These are phyloP conservation scores for Henckelia pumila DNA, from an alignment of 257 asterid genomes.

Conservation along the genomic window DNA sequence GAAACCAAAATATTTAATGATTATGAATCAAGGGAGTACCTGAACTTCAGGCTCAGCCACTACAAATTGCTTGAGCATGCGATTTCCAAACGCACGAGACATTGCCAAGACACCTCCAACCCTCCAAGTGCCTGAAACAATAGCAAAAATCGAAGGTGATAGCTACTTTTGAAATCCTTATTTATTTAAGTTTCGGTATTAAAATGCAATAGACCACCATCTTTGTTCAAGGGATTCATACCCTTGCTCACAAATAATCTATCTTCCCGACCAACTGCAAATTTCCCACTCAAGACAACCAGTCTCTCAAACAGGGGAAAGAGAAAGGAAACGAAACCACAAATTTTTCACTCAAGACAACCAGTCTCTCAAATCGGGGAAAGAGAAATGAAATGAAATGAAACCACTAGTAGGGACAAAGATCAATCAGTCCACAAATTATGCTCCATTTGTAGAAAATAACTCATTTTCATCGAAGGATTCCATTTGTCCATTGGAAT, in stretches of 20 bases:
- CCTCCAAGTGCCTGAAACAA: conserved; percentile 88
- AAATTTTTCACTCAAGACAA: not conserved
- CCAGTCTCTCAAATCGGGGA: not conserved
- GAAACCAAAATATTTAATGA: not conserved
- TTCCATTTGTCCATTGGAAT: conserved; percentile 6
- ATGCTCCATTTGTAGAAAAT: conserved; percentile 12
- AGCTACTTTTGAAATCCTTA: not conserved
- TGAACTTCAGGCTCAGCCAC: conserved; percentile 99
- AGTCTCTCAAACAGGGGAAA: not conserved
- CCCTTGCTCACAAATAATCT: conserved; percentile 4
- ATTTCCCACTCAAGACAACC: not conserved
- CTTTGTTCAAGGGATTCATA: not conserved
- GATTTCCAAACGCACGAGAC: too few species aligned
- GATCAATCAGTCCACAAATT: conserved; percentile 11
- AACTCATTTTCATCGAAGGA: conserved; percentile 11
- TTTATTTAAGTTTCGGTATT: not conserved
- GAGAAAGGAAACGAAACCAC: not conserved
- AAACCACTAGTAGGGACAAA: conserved; percentile 3
- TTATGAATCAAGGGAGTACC: conserved; percentile 39
- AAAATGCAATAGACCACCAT: conserved; percentile 13
- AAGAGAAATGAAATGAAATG: not conserved
- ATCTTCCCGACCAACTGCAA: not conserved
- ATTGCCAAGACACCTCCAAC: conserved; percentile 99
- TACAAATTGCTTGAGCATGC: too few species aligned
- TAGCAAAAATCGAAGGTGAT: not conserved